These are phyloP conservation scores for Nemania abortiva DNA, from an alignment of 2,329 filamentous ascomycete species.

Conservation along the genomic window DNA sequence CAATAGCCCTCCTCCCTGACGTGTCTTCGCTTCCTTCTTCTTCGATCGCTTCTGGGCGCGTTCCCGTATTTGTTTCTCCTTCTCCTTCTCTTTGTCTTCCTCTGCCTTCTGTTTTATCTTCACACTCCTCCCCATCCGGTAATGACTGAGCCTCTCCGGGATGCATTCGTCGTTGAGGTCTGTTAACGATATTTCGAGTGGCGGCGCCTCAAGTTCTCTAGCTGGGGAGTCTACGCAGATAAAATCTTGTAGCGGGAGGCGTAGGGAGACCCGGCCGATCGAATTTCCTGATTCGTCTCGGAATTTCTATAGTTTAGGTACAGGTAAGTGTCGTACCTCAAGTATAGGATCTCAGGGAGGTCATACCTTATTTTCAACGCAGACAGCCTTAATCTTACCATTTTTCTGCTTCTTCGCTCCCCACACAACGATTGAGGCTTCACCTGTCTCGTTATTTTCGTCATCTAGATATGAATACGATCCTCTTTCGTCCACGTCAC, in stretches of 20 bases:
- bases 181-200: slow-evolving; percentile 16
- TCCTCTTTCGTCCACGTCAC: background rate
- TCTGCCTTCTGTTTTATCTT: background rate
- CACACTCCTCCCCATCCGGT: background rate
- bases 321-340: background rate
- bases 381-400: slow-evolving; percentile 8
- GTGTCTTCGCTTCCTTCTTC: slow-evolving; percentile 3
- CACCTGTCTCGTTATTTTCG: slow-evolving; percentile 5
- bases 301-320: slow-evolving; percentile 8
- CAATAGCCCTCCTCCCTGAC: background rate
- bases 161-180: slow-evolving; percentile 6
- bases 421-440: slow-evolving; percentile 20
- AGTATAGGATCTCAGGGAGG: background rate
- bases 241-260: slow-evolving; percentile 18
- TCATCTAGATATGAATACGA: slow-evolving; percentile 6
- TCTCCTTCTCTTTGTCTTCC: background rate
- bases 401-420: background rate
- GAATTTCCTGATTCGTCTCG: slow-evolving; percentile 9
- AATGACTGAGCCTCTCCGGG: background rate
- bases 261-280: background rate
- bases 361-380: slow-evolving; percentile 12
- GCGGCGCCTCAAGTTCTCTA: slow-evolving; percentile 1
- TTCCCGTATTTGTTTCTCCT: background rate
- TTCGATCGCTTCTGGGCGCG: background rate
- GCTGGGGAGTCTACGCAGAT: background rate